phyloP scores from a whole-genome alignment of 495 filamentous ascomycete species.

The Margaritispora aquatica region DNA sequence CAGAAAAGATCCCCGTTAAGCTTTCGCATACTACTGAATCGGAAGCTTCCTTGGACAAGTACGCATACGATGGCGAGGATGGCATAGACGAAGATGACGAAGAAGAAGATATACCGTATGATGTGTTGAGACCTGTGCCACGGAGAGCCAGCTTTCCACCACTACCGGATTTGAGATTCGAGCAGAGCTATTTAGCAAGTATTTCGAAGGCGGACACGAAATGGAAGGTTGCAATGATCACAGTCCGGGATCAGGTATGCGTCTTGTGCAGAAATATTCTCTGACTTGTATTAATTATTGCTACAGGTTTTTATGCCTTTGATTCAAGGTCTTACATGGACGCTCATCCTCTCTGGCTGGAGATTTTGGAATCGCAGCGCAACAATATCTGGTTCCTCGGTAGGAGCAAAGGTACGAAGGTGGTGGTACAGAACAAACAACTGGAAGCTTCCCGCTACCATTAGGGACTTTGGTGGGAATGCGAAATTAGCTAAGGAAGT shows the following conservation, averaged over 20 bases:
- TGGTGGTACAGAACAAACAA: slow-evolving; percentile 95
- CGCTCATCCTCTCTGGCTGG: slow-evolving; percentile 74
- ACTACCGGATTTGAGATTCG: slow-evolving; percentile 88
- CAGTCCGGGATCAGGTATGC: slow-evolving; percentile 75
- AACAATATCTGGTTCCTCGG: slow-evolving; percentile 58
- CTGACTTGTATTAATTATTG: neutral
- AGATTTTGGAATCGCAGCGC: slow-evolving; percentile 72
- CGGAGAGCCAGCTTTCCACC: slow-evolving; percentile 61
- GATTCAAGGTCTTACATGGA: slow-evolving; percentile 78
- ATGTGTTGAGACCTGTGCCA: slow-evolving; percentile 45
- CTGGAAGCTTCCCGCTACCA: slow-evolving; percentile 54
- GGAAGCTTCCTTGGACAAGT: slow-evolving; percentile 20
- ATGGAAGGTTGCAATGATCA: slow-evolving; percentile 76
- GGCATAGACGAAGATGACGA: slow-evolving; percentile 33
- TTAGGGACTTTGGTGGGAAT: slow-evolving; percentile 9
- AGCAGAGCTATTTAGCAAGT: slow-evolving; percentile 92
- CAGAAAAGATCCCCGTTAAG: slow-evolving; percentile 43
- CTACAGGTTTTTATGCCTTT: slow-evolving; percentile 72
- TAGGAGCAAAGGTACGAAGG: slow-evolving; percentile 64
- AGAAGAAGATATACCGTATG: slow-evolving; percentile 48
- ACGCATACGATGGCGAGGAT: slow-evolving; percentile 25
- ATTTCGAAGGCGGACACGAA: slow-evolving; percentile 69
- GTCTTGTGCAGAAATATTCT: no score
- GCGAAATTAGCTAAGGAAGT: slow-evolving; percentile 15
- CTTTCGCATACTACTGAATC: slow-evolving; percentile 20